These are phyloP conservation scores for Psidium guajava DNA, from an alignment of 345 rosid genomes.

Conservation along the genomic window DNA sequence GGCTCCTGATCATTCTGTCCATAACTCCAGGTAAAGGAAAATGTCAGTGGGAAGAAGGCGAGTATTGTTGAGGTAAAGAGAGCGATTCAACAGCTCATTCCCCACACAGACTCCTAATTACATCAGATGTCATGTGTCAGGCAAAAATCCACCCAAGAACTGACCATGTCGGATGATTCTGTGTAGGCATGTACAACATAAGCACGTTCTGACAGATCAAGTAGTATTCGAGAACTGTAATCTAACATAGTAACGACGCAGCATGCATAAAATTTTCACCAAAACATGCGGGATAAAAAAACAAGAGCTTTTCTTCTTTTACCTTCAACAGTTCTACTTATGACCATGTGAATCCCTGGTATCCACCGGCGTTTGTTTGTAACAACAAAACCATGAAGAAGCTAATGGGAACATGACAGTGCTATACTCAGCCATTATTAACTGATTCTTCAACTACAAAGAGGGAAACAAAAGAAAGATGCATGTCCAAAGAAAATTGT, in stretches of 20 bases:
- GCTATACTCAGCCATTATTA: neutral
- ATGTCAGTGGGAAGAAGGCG: slow-evolving; percentile 49
- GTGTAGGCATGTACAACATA: neutral
- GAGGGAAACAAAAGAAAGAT: neutral
- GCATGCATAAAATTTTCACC: neutral
- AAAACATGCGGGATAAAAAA: neutral
- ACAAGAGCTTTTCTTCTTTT: neutral
- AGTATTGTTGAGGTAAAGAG: slow-evolving; percentile 87
- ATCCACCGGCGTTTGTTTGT: neutral
- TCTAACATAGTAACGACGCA: neutral
- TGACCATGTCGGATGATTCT: neutral
- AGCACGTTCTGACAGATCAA: neutral
- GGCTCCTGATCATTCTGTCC: neutral
- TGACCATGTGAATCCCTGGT: neutral
- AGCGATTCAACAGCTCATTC: slow-evolving; percentile 56
- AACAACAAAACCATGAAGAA: neutral
- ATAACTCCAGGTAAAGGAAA: slow-evolving; percentile 51
- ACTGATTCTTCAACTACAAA: neutral
- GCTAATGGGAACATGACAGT: neutral
- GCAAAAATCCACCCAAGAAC: neutral
- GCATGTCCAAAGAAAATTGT: neutral
- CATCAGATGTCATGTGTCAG: neutral
- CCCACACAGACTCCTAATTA: slow-evolving; percentile 9
- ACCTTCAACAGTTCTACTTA: neutral
- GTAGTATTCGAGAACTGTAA: neutral